These are phyloP conservation scores for Agrocybe chaxingu DNA, from an alignment of 768 basidiomycete genomes.

Conservation along the genomic window DNA sequence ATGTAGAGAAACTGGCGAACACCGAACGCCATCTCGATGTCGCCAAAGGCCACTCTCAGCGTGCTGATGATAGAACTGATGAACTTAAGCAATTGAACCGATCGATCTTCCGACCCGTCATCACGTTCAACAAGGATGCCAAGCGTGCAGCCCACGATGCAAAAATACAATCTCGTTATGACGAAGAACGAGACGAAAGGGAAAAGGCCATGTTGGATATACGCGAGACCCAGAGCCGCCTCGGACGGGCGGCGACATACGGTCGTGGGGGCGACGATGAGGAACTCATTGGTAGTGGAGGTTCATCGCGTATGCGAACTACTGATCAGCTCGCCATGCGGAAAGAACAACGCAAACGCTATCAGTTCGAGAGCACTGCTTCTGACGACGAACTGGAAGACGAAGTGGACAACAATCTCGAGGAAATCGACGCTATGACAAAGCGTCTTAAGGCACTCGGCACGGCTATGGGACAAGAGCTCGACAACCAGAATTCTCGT, in stretches of 20 bases:
- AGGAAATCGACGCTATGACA: constrained; percentile 77
- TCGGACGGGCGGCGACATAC: constrained; percentile 71
- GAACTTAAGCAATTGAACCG: constrained; percentile 93
- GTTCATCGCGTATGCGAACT: constrained; percentile 36
- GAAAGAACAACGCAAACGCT: constrained; percentile 76
- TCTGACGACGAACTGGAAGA: constrained; percentile 95
- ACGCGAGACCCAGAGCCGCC: constrained; percentile 80
- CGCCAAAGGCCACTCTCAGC: constrained; percentile 79
- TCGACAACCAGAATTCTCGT: constrained; percentile 81
- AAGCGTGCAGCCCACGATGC: constrained; percentile 88
- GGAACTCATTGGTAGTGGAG: constrained; percentile 35
- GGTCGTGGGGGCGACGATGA: constrained; percentile 49
- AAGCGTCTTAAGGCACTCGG: constrained; percentile 79
- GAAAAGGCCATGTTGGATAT: constrained; percentile 86
- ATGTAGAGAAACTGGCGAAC: constrained; percentile 79
- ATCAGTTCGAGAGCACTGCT: constrained; percentile 86
- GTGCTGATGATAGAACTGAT: constrained; percentile 90
- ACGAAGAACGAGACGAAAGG: constrained; percentile 79
- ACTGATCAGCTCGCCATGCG: constrained; percentile 49
- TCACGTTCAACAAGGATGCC: constrained; percentile 89
- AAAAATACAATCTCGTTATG: constrained; percentile 80
- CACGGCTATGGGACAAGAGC: constrained; percentile 81
- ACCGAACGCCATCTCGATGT: constrained; percentile 95
- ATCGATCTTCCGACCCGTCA: constrained; percentile 91
- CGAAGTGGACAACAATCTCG: constrained; percentile 88